Evolutionary conservation across 352 stramenopile genomes (phyloP).

Genomic region (Pythium oligandrum): DNA sequence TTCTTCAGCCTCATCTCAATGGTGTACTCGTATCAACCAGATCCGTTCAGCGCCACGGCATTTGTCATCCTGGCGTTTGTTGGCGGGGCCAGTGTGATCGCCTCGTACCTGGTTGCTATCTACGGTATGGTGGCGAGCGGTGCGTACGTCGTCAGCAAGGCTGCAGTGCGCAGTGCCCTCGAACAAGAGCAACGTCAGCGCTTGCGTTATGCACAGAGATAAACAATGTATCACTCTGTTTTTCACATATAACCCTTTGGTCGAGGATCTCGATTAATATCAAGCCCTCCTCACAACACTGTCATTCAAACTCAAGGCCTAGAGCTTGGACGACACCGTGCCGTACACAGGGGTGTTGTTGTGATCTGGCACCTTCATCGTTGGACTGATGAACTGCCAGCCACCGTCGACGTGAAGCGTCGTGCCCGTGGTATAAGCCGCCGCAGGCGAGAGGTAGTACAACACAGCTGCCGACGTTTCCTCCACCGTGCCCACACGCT

Average conservation of each 20-base stretch:
- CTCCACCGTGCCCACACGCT: conserved; percentile 87
- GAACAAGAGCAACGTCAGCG: conserved; percentile 69
- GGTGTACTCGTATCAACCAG: conserved; percentile 80
- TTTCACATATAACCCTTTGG: no score
- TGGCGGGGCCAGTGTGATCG: conserved; percentile 68
- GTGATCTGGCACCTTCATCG: conserved; percentile 67
- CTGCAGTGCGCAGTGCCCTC: conserved; percentile 66
- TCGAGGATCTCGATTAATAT: no score
- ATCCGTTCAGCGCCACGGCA: conserved; percentile 64
- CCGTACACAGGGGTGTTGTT: conserved; percentile 73
- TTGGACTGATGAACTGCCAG: conserved; percentile 32
- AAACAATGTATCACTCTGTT: no score
- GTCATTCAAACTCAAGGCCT: conserved; percentile 5
- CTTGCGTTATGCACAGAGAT: conserved; percentile 19
- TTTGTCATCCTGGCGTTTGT: conserved; percentile 76
- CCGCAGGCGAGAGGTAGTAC: conserved; percentile 80
- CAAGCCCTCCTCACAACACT: no score
- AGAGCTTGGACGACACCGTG: conserved; percentile 32
- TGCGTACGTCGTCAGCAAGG: conserved; percentile 75
- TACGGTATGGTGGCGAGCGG: conserved; percentile 83
- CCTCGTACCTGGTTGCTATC: conserved; percentile 82
- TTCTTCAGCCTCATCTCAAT: conserved; percentile 80
- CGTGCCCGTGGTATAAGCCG: conserved; percentile 82
- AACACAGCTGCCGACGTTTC: conserved; percentile 79
- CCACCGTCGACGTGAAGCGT: conserved; percentile 82